These are phyloP conservation scores for Dothideomycetes sp. DNA, from an alignment of 2,329 filamentous ascomycete species.

Conservation along the genomic window DNA sequence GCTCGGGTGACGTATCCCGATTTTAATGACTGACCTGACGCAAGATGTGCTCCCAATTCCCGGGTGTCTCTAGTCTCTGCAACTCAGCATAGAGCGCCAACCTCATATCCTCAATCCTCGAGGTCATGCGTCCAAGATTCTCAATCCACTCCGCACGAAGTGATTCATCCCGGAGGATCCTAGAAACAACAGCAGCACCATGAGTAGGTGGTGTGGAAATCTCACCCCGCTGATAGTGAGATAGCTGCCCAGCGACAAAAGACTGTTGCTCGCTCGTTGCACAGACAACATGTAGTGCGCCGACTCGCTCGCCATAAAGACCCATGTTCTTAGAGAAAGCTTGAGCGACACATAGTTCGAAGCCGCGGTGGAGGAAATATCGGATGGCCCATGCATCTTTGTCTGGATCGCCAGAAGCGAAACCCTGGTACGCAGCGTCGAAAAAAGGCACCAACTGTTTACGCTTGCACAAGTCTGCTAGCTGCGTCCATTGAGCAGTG, in stretches of 20 bases:
- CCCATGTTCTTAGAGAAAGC: constrained; percentile 46
- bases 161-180: constrained; percentile 62
- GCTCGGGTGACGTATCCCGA: not conserved
- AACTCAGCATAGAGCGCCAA: constrained; percentile 61
- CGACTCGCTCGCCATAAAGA: constrained; percentile 83
- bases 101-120: constrained; percentile 82
- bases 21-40: constrained; percentile 98
- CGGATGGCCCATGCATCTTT: constrained; percentile 25
- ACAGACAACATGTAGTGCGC: constrained; percentile 85
- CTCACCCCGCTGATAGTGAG: constrained; percentile 83
- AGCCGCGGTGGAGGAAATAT: constrained; percentile 27
- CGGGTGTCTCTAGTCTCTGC: constrained; percentile 69
- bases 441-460: constrained; percentile 24
- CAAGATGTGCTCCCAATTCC: constrained; percentile 88
- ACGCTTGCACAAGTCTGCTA: constrained; percentile 21
- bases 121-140: constrained; percentile 80
- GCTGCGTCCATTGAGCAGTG: constrained; percentile 22
- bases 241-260: constrained; percentile 44
- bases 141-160: constrained; percentile 81
- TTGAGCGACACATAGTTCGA: constrained; percentile 40
- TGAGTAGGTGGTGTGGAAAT: constrained; percentile 90
- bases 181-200: constrained; percentile 71
- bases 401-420: constrained; percentile 24
- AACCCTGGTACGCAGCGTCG: constrained; percentile 29
- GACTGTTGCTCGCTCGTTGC: too few relatives aligned